Conservation (phyloP, 108 stramenopile genomes). For the Stephanodiscus triporus region DNA sequence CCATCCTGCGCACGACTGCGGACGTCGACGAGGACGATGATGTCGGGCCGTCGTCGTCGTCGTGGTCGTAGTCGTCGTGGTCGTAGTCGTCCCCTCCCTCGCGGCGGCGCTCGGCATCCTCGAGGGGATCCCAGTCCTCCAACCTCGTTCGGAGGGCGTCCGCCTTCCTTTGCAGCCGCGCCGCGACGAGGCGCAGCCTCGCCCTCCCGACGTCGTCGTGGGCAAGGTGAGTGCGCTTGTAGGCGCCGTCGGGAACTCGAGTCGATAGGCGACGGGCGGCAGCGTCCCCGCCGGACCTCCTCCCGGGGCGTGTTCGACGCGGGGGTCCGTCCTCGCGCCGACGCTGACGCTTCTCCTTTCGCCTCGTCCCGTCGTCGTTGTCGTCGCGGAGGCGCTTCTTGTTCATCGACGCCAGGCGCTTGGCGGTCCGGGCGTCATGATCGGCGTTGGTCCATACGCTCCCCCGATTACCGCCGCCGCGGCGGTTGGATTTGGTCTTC, state of each 20-base stretch:
- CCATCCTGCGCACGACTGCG: constrained; percentile 24
- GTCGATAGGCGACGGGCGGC: constrained; percentile 22
- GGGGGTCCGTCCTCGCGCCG: constrained; percentile 8
- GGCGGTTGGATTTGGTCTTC: constrained; percentile 51
- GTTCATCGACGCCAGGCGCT: constrained; percentile 41
- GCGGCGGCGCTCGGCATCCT: constrained; percentile 27
- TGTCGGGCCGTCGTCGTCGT: constrained; percentile 14
- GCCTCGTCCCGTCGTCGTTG: background rate
- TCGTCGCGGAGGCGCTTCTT: constrained; percentile 20
- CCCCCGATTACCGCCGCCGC: constrained; percentile 12
- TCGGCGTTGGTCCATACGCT: constrained; percentile 38
- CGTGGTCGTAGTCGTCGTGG: constrained; percentile 6
- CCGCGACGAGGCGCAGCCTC: constrained; percentile 73
- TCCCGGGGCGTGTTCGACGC: constrained; percentile 14
- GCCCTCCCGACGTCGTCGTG: constrained; percentile 46
- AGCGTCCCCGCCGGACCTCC: background rate
- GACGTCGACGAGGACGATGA: background rate
- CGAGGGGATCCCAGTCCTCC: constrained; percentile 76
- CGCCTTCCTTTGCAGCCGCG: constrained; percentile 63
- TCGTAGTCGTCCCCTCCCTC: no score
- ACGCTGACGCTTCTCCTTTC: background rate
- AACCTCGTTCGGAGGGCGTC: constrained; percentile 55
- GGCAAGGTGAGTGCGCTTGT: constrained; percentile 52
- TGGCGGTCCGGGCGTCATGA: constrained; percentile 36
- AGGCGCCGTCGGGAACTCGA: constrained; percentile 19